Base-by-base conservation (phyloP, 2,329 filamentous ascomycete species). In the Diaporthe longicolla region DNA sequence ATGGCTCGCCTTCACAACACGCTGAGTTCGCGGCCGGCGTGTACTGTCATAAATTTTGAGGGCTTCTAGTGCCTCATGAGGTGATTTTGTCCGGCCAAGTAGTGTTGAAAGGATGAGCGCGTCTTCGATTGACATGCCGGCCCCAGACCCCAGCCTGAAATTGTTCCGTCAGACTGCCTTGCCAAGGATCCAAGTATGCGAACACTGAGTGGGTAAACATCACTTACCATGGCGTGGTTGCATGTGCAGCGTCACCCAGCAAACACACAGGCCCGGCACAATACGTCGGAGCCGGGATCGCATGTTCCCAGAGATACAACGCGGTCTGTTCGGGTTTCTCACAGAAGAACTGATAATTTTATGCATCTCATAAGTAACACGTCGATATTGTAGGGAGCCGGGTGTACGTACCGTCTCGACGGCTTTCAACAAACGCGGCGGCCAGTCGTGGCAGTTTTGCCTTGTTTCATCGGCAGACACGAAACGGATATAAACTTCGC, bases 401-500 rank as follows among this genome's bases (percentile, higher is more conserved):
- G 21, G 13, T 43, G 57, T 43, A 54, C 65, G 15, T 40, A 69
- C 65, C 32, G n/a, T 3, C 19, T 52, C 26, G 21, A 69, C 55
- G 19, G 65, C 65, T 10, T 40, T 55, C 43, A 40, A 26, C 65
- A 69, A 40, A 26, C 10, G 48, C 26, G 43, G 32, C 15, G 65
- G 65, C 65, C 65, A 69, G 43, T 54, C 43, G 15, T 69, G 26
- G 32, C 75, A 79, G 0, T 79, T 59, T 24, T 66, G 50, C 43
- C 72, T 75, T 37, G 79, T 78, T 68, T 77, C 76, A 11, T 78
- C 77, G 4, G 72, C 74, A 65, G 45, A 58, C 13, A 79, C 57
- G 11, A n/a, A 73, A 17, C 35, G 35, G 9, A 77, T 75, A 24
- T 66, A 69, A 77, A 77, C 78, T 3, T 59, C 59, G 45, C 78